Base-by-base conservation (phyloP, 139 green algal species). In the Protoeuglena noctilucae region DNA sequence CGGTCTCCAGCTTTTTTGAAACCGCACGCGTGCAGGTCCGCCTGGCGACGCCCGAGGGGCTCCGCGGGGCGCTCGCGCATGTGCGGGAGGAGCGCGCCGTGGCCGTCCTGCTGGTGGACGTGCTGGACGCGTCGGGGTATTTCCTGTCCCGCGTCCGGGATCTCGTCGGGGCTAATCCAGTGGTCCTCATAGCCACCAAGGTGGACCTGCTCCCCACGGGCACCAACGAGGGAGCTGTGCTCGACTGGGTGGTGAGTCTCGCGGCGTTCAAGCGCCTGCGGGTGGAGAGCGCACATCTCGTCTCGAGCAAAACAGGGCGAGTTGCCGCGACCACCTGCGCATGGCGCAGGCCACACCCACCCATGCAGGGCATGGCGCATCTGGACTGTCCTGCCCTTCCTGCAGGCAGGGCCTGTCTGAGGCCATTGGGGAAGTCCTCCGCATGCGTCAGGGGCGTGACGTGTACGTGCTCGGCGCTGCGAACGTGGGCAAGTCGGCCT, bases 401-500 rank as follows among this genome's bases (percentile, higher is more conserved):
- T n/a, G n/a, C n/a, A n/a, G n/a, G 34, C 34, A 43, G 34, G 34
- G 79, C 30, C 64, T 93, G 30, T 53, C 68, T 0, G 60, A 56
- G 1, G 79, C 62, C 2, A 72, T 68, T 4, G 56, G 57, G 7
- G 74, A 70, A 41, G 66, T 88, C 3, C 72, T 71, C n/a, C 47
- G 64, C 0, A 78, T 86, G 65, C 70, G 85, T 48, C 66, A 68
- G 62, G 88, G 87, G 3, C 68, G 89, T 3, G 83, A 96, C 58
- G 86, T 96, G 50, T 94, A 84, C 53, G 79, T 98, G 6, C 57
- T 98, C 28, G 90, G 90, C 1, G 82, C 86, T 0, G 90, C 90
- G 23, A 98, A 98, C 56, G 90, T 95, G 19, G 90, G 90, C 55
- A 98, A 98, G 73, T 87, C 70, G 14, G 82, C 90, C 1, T 95